Conservation (phyloP, 805 yeast genomes). For the Candida krabiensis region DNA sequence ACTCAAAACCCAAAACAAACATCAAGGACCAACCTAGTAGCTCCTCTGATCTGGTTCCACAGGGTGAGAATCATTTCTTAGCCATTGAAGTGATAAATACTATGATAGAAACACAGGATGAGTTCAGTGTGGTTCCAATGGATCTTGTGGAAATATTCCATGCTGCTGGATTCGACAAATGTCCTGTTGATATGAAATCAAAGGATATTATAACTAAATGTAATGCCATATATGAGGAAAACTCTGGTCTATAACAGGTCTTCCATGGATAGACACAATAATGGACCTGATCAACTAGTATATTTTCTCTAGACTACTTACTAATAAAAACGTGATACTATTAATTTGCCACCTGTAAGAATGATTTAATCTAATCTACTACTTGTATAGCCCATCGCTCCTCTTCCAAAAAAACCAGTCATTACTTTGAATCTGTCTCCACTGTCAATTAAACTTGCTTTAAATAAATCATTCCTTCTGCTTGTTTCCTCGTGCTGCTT, state of each 20-base stretch:
- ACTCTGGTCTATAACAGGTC: conserved; percentile 23
- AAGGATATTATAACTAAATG: conserved; percentile 41
- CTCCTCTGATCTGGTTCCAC: conserved; percentile 26
- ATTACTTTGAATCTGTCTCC: conserved; percentile 71
- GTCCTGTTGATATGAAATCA: conserved; percentile 27
- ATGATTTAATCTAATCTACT: too few relatives aligned
- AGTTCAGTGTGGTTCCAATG: conserved; percentile 72
- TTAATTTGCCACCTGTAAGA: too few relatives aligned
- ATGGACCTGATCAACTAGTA: too few relatives aligned
- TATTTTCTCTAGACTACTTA: too few relatives aligned
- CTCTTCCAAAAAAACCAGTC: conserved; percentile 83
- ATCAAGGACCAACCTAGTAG: conserved; percentile 19
- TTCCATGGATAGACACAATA: too few relatives aligned
- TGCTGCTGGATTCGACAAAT: conserved; percentile 40
- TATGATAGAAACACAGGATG: conserved; percentile 78
- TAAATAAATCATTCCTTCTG: conserved; percentile 63
- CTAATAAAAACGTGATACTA: too few relatives aligned
- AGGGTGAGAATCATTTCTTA: conserved; percentile 74
- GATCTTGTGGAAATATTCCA: conserved; percentile 55
- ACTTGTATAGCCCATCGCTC: conserved; percentile 62
- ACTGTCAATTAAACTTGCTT: conserved; percentile 50
- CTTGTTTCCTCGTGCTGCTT: conserved; percentile 61
- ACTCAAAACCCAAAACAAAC: conserved; percentile 45
- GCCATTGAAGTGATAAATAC: conserved; percentile 90
- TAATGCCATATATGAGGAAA: conserved; percentile 26